A percentile compares a stretch with the other conserved stretches of the same genome.
Conservation (phyloP, 176 grass and related monocot species). For the Oryza rufipogon region DNA sequence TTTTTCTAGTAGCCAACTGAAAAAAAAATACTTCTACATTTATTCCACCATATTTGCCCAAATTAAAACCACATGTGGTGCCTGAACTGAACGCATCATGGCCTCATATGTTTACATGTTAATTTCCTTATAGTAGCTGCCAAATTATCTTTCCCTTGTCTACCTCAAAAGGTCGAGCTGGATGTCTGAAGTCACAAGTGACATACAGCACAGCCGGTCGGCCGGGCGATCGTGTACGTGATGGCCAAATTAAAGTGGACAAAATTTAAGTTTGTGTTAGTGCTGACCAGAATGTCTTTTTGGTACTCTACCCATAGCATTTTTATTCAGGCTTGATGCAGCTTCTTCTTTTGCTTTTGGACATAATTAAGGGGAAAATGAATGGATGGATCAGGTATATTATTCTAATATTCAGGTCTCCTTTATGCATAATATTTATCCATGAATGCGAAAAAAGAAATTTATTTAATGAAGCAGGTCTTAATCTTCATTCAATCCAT, state of each 20-base stretch:
- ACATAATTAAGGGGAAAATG: slow-evolving; percentile 10
- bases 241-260: slow-evolving; percentile 10
- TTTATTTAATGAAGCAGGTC: background rate
- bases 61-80: background rate
- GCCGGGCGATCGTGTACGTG: background rate
- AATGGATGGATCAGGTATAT: slow-evolving; percentile 13
- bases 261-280: slow-evolving; percentile 11
- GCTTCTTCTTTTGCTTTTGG: slow-evolving; percentile 5
- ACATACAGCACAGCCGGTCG: slow-evolving; percentile 25
- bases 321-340: background rate
- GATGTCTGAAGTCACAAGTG: slow-evolving; percentile 14
- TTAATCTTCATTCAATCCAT: slow-evolving; percentile 5
- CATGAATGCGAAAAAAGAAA: background rate
- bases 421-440: background rate
- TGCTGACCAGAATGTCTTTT: slow-evolving; percentile 21
- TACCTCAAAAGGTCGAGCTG: background rate
- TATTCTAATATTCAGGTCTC: background rate
- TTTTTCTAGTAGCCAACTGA: no score
- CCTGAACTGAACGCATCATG: background rate
- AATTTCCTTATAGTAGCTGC: background rate
- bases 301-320: background rate
- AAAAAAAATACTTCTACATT: no score
- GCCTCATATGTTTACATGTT: background rate
- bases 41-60: background rate
- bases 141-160: background rate